Evolutionary conservation across 164 flowering plant species (phyloP), one percentile per base, ranked within the genome.

Genomic region (Magnolia kwangsiensis): DNA sequence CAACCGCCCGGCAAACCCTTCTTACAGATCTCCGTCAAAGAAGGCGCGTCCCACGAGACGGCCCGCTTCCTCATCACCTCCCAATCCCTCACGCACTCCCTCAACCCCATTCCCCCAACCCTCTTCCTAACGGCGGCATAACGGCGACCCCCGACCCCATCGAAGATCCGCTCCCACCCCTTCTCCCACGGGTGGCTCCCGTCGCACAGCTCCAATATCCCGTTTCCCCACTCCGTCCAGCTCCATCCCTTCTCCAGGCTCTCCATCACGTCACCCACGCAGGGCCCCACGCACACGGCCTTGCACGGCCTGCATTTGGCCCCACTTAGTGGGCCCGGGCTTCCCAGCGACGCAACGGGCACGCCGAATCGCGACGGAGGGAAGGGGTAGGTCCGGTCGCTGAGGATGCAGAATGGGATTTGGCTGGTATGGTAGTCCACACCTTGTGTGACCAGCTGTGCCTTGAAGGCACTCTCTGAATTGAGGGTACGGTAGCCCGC

Each of bases 291-390:
- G 69, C 98, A 94, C 1, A 74, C 86, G 1, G 92, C 83, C 74
- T 20, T 84, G 80, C 99, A 96, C 6, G 98, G 97, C 89, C 99
- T 76, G 86, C 98, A 96, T 72, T 96, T 96, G 23, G 91, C 92
- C 23, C 98, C 99, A 50, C 95, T 96, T 29, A 94, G 80, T 0
- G 97, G 96, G 1, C 98, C 97, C 0, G 72, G 85, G 77, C 97
- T 92, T 20, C 89, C 82, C 75, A 96, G 7, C 4, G 98, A 84
- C 4, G 95, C 97, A 70, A 96, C 99, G 0, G 97, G 99, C 1
- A 96, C 99, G 0, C 96, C 98, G 71, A 7, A 87, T 24, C 80
- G 77, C 18, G 29, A 8, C n/a, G 97, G 98, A 0, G 97, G 97
- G 78, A 81, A 96, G 0, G 45, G 63, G 80, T 96, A 96, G 9